phyloP scores from a whole-genome alignment of 169 alveolate genomes.

The Plasmodium gonderi region DNA sequence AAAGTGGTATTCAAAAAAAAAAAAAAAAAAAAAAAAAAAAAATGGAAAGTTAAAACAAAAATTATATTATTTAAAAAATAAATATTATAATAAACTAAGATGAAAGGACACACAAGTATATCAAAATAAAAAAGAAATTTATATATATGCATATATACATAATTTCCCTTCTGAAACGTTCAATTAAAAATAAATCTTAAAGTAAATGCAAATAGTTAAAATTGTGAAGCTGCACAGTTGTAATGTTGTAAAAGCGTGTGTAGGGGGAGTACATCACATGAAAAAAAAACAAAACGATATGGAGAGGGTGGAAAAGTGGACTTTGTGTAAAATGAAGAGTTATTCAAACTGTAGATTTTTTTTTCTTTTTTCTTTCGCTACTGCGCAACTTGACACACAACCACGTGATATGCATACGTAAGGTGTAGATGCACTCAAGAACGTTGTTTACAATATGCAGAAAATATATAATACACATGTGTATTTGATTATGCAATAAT shows the following conservation, averaged over 20 bases:
- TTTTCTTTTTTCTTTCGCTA: background rate
- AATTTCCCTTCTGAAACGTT: background rate
- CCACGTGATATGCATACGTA: background rate
- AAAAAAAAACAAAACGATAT: background rate
- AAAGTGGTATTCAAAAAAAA: background rate
- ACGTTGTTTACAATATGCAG: background rate
- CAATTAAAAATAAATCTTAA: slow-evolving; percentile 28
- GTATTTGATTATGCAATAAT: background rate
- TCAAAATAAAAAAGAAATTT: background rate
- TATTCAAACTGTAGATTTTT: background rate
- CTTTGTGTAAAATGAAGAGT: background rate
- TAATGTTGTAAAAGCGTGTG: background rate
- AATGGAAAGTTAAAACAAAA: background rate
- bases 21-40: background rate
- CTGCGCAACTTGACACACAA: background rate
- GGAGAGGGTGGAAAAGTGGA: background rate
- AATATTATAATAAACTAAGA: background rate
- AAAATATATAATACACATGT: background rate
- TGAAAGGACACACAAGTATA: background rate
- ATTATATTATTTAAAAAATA: background rate
- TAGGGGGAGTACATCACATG: background rate
- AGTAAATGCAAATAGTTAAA: background rate
- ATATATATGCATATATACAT: background rate
- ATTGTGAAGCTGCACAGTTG: background rate
- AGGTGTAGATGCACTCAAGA: background rate